These are phyloP conservation scores for Kwoniella shandongensis DNA, from an alignment of 768 basidiomycete genomes.

Conservation along the genomic window DNA sequence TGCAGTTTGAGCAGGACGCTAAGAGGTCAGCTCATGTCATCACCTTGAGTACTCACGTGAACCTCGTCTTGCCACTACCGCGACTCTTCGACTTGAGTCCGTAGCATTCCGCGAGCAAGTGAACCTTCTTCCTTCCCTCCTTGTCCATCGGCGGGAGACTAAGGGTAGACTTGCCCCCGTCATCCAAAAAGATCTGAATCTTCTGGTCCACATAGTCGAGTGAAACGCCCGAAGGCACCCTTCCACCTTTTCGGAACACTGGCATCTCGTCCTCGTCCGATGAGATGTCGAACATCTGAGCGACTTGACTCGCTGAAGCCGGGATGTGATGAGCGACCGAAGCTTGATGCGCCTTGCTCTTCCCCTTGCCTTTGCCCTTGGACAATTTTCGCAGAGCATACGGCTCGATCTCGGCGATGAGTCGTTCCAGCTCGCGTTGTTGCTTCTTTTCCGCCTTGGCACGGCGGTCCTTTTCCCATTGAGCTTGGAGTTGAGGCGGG, in stretches of 20 bases:
- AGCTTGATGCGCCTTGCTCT: slow-evolving; percentile 55
- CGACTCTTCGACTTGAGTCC: slow-evolving; percentile 72
- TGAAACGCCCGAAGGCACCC: slow-evolving; percentile 15
- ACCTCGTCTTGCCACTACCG: slow-evolving; percentile 67
- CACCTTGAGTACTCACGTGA: slow-evolving; percentile 58
- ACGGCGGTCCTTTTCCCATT: slow-evolving; percentile 77
- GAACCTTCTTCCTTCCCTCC: slow-evolving; percentile 68
- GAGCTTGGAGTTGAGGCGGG: slow-evolving; percentile 63
- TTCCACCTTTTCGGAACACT: slow-evolving; percentile 23
- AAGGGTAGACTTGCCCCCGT: slow-evolving; percentile 62
- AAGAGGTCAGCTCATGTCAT: not conserved
- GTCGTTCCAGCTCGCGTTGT: slow-evolving; percentile 62
- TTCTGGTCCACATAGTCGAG: slow-evolving; percentile 52
- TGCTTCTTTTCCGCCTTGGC: slow-evolving; percentile 78
- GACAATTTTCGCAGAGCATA: slow-evolving; percentile 56
- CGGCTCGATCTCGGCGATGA: slow-evolving; percentile 65
- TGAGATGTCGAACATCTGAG: slow-evolving; percentile 66
- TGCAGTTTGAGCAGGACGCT: slow-evolving; percentile 68
- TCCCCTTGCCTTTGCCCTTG: slow-evolving; percentile 57
- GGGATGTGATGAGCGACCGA: slow-evolving; percentile 39
- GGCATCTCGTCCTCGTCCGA: slow-evolving; percentile 27
- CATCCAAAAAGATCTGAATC: slow-evolving; percentile 68
- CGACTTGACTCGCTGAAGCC: slow-evolving; percentile 54
- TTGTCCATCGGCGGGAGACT: slow-evolving; percentile 76
- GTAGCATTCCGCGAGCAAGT: slow-evolving; percentile 77